Conservation (phyloP, 768 basidiomycete genomes). For the Termitomyces sp. region DNA sequence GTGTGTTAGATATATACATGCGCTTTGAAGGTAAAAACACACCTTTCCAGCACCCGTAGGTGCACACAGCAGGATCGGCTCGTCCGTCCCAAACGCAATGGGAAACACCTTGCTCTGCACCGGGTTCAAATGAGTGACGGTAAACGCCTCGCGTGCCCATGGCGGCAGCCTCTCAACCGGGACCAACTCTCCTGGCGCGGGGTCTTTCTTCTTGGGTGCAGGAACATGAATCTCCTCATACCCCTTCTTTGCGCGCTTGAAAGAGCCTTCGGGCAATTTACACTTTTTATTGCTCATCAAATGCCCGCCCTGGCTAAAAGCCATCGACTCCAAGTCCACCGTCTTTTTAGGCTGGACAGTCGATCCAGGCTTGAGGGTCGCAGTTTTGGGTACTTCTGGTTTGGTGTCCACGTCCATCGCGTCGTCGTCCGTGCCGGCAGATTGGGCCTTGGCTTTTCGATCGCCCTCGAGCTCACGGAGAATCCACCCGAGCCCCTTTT, state of each 20-base stretch:
- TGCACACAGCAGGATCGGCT: constrained; percentile 92
- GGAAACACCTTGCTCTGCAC: constrained; percentile 94
- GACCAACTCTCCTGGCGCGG: constrained; percentile 62
- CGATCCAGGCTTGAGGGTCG: constrained; percentile 83
- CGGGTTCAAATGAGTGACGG: constrained; percentile 76
- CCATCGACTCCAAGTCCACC: constrained; percentile 89
- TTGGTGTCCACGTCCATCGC: constrained; percentile 80
- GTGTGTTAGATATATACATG: constrained; percentile 11
- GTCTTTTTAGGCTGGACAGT: constrained; percentile 79
- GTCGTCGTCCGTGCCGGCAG: constrained; percentile 40
- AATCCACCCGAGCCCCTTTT: constrained; percentile 97
- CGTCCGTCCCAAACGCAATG: constrained; percentile 89
- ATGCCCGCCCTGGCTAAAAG: constrained; percentile 95
- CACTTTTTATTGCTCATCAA: constrained; percentile 99
- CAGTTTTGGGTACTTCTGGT: constrained; percentile 68
- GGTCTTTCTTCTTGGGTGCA: constrained; percentile 75
- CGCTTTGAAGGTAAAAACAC: constrained; percentile 19
- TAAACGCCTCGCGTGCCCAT: constrained; percentile 89
- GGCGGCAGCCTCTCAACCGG: constrained; percentile 67
- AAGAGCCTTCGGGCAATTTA: constrained; percentile 95
- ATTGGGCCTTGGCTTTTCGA: constrained; percentile 48
- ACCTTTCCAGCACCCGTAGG: constrained; percentile 99
- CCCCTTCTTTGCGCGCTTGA: constrained; percentile 94
- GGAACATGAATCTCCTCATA: constrained; percentile 98
- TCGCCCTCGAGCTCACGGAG: constrained; percentile 83